Evolutionary conservation across 192 early-diverging fungal species (phyloP), one percentile per base, ranked within the genome.

Genomic region (Ambispora gerdemannii): DNA sequence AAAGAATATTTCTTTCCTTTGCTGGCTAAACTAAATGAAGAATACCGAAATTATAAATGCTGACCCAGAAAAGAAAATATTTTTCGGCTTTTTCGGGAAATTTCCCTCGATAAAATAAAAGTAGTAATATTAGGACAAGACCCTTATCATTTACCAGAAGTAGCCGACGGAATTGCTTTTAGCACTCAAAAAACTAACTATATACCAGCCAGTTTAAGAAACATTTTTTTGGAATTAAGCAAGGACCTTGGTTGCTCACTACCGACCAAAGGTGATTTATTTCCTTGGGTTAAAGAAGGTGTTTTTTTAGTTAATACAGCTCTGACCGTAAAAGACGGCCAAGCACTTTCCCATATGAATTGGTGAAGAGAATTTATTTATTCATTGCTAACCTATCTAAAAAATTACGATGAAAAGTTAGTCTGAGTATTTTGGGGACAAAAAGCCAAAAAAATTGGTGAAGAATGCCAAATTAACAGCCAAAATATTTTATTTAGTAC

Each of bases 61-160:
- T 63, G 61, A 63, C 61, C 61, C 2, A 63, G 19, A 0, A 63
- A 63, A 63, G 61, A 63, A 63, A 63, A 63, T 63, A 63, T 63
- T 63, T 63, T 63, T 35, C 61, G 61, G 22, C 61, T 63, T 15
- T 63, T 63, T 63, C 61, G 32, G 33, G 61, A 63, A 36, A 63
- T 35, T 36, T 34, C 61, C 25, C 3, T 36, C 17, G 36, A 34
- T 4, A 63, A 63, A 63, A 63, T 63, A 35, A 63, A 63, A 63
- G 61, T 63, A 20, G 33, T 63, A 33, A 63, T 63, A 0, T 63
- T 63, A 35, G 61, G 61, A 1, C 61, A 63, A 63, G 61, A 63
- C 33, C 61, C 61, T 35, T 63, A 63, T 35, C 61, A 63, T 7
- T 63, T 35, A 20, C 61, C 61, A 0, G 61, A 36, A 63, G 33